These are phyloP conservation scores for Thelephora terrestris DNA, from an alignment of 1,284 basidiomycete genomes.

Conservation along the genomic window DNA sequence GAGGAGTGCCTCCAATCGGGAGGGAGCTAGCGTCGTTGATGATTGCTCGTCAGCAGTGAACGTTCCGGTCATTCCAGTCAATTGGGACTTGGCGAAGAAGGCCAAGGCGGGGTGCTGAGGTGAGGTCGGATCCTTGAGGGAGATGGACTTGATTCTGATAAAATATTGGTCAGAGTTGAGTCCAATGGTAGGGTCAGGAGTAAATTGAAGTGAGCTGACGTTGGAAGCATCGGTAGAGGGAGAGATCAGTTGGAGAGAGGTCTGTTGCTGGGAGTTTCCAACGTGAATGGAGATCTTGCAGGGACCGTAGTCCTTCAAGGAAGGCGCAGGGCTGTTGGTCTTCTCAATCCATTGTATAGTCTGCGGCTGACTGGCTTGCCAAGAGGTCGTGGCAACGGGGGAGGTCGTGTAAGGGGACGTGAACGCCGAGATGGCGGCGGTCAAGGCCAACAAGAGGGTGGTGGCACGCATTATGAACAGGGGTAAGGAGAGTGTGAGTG, in stretches of 20 bases:
- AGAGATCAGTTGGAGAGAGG: conserved; percentile 54
- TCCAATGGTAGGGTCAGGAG: conserved; percentile 51
- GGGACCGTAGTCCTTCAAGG: conserved; percentile 48
- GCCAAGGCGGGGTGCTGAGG: conserved; percentile 52
- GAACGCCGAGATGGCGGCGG: conserved; percentile 42
- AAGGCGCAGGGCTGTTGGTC: conserved; percentile 31
- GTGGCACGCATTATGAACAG: conserved; percentile 39
- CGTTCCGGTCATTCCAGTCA: conserved; percentile 52
- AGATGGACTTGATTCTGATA: conserved; percentile 58
- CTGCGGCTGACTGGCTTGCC: conserved; percentile 47
- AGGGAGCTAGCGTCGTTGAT: conserved; percentile 54
- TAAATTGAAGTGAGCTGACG: conserved; percentile 42
- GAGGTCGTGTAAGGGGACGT: conserved; percentile 50
- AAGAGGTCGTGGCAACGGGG: conserved; percentile 43
- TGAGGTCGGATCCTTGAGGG: conserved; percentile 37
- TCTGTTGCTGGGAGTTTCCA: conserved; percentile 55
- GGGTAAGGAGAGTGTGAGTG: conserved; percentile 24
- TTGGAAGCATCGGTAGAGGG: conserved; percentile 51
- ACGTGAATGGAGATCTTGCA: conserved; percentile 60
- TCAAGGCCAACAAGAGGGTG: conserved; percentile 36
- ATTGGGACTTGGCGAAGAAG: conserved; percentile 75
- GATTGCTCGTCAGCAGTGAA: conserved; percentile 46
- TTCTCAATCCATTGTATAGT: conserved; percentile 66
- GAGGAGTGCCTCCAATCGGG: too few relatives aligned
- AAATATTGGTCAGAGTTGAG: conserved; percentile 55